A percentile compares a stretch with the other conserved stretches of the same genome.
Evolutionary conservation across 2,329 filamentous ascomycete species (phyloP).

Genomic region (Trichoderma arundinaceum): DNA sequence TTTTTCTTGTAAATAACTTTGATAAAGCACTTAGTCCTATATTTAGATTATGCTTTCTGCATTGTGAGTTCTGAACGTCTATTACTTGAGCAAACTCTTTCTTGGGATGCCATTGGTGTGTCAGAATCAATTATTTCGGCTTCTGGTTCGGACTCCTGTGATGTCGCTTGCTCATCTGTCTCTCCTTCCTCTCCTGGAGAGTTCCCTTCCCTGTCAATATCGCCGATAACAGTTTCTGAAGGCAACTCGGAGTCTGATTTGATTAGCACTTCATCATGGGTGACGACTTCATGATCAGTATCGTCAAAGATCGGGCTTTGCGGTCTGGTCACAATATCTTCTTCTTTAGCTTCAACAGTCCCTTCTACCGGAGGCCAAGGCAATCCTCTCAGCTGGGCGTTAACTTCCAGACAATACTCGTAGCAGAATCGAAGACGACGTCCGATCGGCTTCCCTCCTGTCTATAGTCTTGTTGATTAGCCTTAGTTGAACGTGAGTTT

Average conservation of each 20-base stretch:
- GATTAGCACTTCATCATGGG: background rate
- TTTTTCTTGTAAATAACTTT: background rate
- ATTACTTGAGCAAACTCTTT: background rate
- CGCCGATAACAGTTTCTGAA: background rate
- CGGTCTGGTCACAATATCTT: background rate
- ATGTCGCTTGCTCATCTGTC: background rate
- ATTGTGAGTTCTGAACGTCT: background rate
- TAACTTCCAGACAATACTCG: constrained; percentile 45
- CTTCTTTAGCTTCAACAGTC: background rate
- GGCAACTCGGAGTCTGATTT: background rate
- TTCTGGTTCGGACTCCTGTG: background rate
- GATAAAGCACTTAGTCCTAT: no score
- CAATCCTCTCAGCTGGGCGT: constrained; percentile 42
- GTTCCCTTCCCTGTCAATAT: background rate
- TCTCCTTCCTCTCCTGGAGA: background rate
- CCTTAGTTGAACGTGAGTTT: background rate
- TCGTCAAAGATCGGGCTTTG: background rate
- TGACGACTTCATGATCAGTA: background rate
- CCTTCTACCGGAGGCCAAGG: constrained; percentile 37
- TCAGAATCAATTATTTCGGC: background rate
- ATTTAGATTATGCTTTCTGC: background rate
- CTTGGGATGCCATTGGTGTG: background rate
- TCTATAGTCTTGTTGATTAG: constrained; percentile 35
- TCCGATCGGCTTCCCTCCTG: constrained; percentile 48
- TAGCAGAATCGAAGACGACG: constrained; percentile 43